A percentile compares a stretch with the other conserved stretches of the same genome.
phyloP scores from a whole-genome alignment of 495 filamentous ascomycete species.

The Talaromyces liani region DNA sequence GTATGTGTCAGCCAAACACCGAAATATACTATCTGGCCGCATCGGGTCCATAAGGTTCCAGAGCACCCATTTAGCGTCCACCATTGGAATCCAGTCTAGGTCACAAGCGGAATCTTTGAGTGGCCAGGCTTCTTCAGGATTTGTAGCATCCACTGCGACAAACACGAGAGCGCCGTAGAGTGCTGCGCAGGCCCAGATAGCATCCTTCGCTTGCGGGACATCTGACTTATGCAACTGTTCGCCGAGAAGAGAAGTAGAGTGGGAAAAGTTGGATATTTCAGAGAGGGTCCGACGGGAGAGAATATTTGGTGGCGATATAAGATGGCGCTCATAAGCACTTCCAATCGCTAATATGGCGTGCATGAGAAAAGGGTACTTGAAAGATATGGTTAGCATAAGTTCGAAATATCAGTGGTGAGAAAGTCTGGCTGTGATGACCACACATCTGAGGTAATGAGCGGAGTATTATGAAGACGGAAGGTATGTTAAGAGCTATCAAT shows the following conservation, averaged over 20 bases:
- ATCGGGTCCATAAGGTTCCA: slow-evolving; percentile 27
- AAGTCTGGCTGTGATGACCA: background rate
- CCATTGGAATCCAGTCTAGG: slow-evolving; percentile 27
- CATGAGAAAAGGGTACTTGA: slow-evolving; percentile 35
- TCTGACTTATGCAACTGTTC: slow-evolving; percentile 21
- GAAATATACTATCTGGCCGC: slow-evolving; percentile 29
- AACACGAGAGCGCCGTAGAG: slow-evolving; percentile 27
- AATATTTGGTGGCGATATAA: slow-evolving; percentile 4
- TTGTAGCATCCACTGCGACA: slow-evolving; percentile 21
- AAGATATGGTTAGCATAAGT: background rate
- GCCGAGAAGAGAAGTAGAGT: slow-evolving; percentile 22
- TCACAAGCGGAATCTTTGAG: slow-evolving; percentile 21
- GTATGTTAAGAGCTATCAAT: background rate
- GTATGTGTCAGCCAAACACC: slow-evolving; percentile 17
- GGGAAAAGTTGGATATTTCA: slow-evolving; percentile 29
- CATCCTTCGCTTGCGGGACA: slow-evolving; percentile 24
- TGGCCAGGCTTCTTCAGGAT: slow-evolving; percentile 35
- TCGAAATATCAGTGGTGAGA: background rate
- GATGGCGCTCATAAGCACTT: slow-evolving; percentile 27
- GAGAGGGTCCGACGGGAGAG: slow-evolving; percentile 11
- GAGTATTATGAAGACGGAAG: background rate
- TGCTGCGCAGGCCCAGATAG: slow-evolving; percentile 35
- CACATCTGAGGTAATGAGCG: too few relatives aligned
- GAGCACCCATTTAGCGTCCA: slow-evolving; percentile 26
- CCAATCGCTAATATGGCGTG: slow-evolving; percentile 29